These are phyloP conservation scores for Phylloboletellus chloephorus DNA, from an alignment of 1,284 basidiomycete species.

Conservation along the genomic window DNA sequence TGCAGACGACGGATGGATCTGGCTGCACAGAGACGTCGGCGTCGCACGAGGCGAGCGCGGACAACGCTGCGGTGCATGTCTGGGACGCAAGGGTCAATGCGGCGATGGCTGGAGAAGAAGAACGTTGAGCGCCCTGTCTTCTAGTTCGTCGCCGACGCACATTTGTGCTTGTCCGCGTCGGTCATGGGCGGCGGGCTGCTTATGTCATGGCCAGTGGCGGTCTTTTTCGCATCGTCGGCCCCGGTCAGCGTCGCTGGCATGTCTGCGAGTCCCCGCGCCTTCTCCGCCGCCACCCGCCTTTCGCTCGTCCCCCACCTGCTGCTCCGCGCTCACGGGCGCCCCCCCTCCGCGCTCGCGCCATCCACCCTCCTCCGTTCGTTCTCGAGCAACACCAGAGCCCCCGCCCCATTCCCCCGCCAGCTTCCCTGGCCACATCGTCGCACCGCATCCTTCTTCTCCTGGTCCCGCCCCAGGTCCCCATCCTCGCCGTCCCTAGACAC, in stretches of 20 bases:
- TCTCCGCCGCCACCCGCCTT: too few species aligned
- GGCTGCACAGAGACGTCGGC: slow-evolving; percentile 16
- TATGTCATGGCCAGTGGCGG: slow-evolving; percentile 17
- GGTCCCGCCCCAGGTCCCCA: slow-evolving; percentile 41
- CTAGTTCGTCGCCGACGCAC: slow-evolving; percentile 18
- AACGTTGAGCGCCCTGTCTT: neutral
- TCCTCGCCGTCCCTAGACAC: slow-evolving; percentile 56
- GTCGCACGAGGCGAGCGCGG: slow-evolving; percentile 21
- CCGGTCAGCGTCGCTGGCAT: too few species aligned
- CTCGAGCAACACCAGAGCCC: slow-evolving; percentile 17
- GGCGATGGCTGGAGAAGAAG: slow-evolving; percentile 25
- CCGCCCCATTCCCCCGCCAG: slow-evolving; percentile 3
- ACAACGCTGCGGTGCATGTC: slow-evolving; percentile 44
- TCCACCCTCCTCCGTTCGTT: slow-evolving; percentile 27
- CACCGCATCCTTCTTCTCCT: slow-evolving; percentile 47
- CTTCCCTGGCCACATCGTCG: slow-evolving; percentile 17
- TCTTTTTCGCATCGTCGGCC: too few species aligned
- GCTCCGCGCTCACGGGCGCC: slow-evolving; percentile 29
- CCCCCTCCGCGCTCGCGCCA: slow-evolving; percentile 17
- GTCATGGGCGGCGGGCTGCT: slow-evolving; percentile 25
- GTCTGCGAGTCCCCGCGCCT: too few species aligned
- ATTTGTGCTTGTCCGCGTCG: slow-evolving; percentile 37
- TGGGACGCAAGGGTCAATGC: slow-evolving; percentile 35
- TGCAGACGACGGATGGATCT: slow-evolving; percentile 39
- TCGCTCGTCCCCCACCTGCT: slow-evolving; percentile 1